These are phyloP conservation scores for Hypoxylon sp. DNA, from an alignment of 2,329 filamentous ascomycete genomes.

Conservation along the genomic window DNA sequence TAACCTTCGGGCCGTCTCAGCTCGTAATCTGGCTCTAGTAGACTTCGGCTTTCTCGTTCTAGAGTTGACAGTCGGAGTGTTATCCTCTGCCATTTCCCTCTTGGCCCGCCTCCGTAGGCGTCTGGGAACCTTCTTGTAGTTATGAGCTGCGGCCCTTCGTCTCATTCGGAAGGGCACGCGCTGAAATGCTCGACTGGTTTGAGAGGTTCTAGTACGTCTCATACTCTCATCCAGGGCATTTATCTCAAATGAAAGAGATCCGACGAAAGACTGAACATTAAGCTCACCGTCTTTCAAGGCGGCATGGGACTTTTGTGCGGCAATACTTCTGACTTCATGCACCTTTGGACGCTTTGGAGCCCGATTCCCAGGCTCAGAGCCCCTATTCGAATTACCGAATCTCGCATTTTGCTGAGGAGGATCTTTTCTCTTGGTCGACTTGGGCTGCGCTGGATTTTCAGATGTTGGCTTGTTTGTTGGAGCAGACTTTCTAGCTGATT, in stretches of 20 bases:
- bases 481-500: conserved; percentile 24
- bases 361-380: conserved; percentile 49
- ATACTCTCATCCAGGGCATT: conserved; percentile 87
- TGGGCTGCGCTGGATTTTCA: conserved; percentile 24
- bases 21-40: conserved; percentile 73
- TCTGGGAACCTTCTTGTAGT: conserved; percentile 89
- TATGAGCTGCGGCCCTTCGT: conserved; percentile 92
- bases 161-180: conserved; percentile 88
- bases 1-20: conserved; percentile 82
- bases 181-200: conserved; percentile 85
- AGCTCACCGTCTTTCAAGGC: conserved; percentile 81
- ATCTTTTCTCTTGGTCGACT: conserved; percentile 52
- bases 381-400: conserved; percentile 48
- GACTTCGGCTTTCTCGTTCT: conserved; percentile 73
- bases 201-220: conserved; percentile 75
- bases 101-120: conserved; percentile 78
- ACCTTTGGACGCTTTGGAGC: conserved; percentile 63
- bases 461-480: conserved; percentile 23
- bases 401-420: conserved; percentile 39
- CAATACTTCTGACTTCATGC: conserved; percentile 65
- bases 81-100: conserved; percentile 87
- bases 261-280: conserved; percentile 86
- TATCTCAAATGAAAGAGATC: conserved; percentile 91
- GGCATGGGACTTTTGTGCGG: conserved; percentile 65
- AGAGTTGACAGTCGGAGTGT: conserved; percentile 84